Base-by-base conservation (phyloP, 2,329 filamentous ascomycete genomes). In the Xylariaceae sp. region DNA sequence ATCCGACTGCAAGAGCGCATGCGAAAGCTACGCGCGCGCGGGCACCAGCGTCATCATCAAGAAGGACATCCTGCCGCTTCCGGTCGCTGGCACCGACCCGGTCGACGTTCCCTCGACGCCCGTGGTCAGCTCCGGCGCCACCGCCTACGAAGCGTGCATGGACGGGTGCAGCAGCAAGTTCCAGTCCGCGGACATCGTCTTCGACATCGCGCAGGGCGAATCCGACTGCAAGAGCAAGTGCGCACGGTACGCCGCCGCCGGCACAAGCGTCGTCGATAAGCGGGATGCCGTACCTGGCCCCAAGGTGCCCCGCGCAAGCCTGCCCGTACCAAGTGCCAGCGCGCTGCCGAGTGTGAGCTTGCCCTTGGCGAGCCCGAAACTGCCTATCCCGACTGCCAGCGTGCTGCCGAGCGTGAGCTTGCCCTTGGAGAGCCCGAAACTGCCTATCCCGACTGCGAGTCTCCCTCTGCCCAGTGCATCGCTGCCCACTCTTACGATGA, bases 141-240 rank as follows among this genome's bases (percentile, higher is more conserved):
- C 18, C 3, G 33, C 39, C 7, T 59, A 41, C 10, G 47, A 57
- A 2, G 37, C 24, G 7, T 60, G 54, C 37, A 42, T 60, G 45
- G 15, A 26, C 2, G 48, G 23, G 2, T 60, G 58, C 29, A 15
- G 9, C 4, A 16, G 27, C 33, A 29, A 35, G 15, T 43, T 24
- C 4, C 47, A 59, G 39, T 20, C 2, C 27, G 40, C 41, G 15
- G 49, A 45, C 8, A 44, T 50, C 27, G 39, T 33, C 9, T 43
- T 52, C 13, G 37, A 37, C 3, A 21, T 60, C 5, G 26, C 29
- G 29, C 46, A 55, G 16, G 37, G 50, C 13, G 8, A 46, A 6
- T 6, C 21, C 9, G 20, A 41, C n/a, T 59, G 57, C 43, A 21
- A 46, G 16, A 18, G 24, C 6, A 15, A 9, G 16, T 59, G 54